Conservation (phyloP, 2,329 filamentous ascomycete genomes). For the Calonectria pteridis region DNA sequence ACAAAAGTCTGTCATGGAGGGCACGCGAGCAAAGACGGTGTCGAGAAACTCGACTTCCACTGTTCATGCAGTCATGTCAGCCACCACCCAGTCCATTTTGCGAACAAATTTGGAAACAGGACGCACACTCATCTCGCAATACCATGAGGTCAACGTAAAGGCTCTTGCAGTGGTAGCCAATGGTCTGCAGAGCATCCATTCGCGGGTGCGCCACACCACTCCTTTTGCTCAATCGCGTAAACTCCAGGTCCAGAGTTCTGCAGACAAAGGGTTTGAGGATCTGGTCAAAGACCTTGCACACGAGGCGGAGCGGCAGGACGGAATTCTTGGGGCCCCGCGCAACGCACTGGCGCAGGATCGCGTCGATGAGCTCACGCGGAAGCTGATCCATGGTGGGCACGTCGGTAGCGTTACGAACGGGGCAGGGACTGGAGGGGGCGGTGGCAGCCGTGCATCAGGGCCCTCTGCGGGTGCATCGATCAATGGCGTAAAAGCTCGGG, state of each 20-base stretch:
- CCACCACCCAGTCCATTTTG: background rate
- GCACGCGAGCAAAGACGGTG: constrained; percentile 59
- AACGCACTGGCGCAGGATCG: constrained; percentile 59
- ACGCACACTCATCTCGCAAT: constrained; percentile 63
- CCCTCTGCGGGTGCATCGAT: constrained; percentile 1
- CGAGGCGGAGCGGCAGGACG: constrained; percentile 59
- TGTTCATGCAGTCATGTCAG: constrained; percentile 42
- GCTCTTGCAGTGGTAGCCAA: constrained; percentile 62
- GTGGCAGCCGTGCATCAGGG: constrained; percentile 25
- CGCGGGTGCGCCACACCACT: constrained; percentile 50
- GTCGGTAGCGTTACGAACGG: constrained; percentile 11
- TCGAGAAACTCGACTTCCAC: constrained; percentile 63
- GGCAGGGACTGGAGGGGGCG: constrained; percentile 26
- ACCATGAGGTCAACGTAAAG: constrained; percentile 67
- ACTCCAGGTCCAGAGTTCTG: constrained; percentile 63
- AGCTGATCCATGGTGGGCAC: constrained; percentile 57
- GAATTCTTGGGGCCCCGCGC: constrained; percentile 58
- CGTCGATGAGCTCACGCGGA: constrained; percentile 61
- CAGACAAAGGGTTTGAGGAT: constrained; percentile 60
- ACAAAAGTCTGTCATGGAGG: constrained; percentile 60
- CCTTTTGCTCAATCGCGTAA: constrained; percentile 59
- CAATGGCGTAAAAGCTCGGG: background rate
- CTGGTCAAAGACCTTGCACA: constrained; percentile 63
- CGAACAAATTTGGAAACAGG: background rate
- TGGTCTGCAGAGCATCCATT: constrained; percentile 57